Evolutionary conservation across 305 asterid genomes (phyloP).

Genomic region (Fraxinus xanthoxyloides): DNA sequence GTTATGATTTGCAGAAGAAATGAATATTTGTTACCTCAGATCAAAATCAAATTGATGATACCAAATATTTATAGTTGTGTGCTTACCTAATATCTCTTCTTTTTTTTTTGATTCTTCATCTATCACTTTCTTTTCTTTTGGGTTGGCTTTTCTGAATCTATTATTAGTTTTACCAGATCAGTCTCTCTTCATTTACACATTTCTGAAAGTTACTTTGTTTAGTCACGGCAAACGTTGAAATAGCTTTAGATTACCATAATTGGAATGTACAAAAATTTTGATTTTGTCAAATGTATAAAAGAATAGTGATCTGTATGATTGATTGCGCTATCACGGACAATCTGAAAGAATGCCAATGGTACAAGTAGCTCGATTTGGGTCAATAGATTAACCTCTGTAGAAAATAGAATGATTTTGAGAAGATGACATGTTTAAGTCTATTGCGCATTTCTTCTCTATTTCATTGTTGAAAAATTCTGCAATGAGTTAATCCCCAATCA

Average conservation of each 20-base stretch:
- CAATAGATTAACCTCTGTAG: background rate
- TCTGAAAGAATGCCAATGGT: background rate
- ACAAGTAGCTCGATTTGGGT: background rate
- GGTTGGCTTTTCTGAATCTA: conserved; percentile 8
- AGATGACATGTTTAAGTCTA: background rate
- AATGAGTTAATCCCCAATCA: conserved; percentile 6
- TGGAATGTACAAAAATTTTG: background rate
- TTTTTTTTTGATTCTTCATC: background rate
- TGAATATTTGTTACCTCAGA: conserved; percentile 1
- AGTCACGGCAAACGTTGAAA: conserved; percentile 6
- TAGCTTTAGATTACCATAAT: background rate
- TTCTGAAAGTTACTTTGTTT: background rate
- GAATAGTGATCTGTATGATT: background rate
- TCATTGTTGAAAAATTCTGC: background rate
- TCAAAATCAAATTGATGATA: conserved; percentile 2
- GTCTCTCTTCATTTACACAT: background rate
- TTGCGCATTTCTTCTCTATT: conserved; percentile 1
- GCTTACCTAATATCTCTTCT: background rate
- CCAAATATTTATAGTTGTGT: conserved; percentile 1
- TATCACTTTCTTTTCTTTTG: background rate
- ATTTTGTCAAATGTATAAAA: background rate
- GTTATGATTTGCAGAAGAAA: background rate
- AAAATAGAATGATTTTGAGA: background rate
- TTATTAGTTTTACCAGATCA: conserved; percentile 6
- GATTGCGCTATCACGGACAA: background rate